Percentiles rank a stretch among this genome's conserved stretches.
Conservation (phyloP, 306 rosid species). For the Prunus mume region DNA sequence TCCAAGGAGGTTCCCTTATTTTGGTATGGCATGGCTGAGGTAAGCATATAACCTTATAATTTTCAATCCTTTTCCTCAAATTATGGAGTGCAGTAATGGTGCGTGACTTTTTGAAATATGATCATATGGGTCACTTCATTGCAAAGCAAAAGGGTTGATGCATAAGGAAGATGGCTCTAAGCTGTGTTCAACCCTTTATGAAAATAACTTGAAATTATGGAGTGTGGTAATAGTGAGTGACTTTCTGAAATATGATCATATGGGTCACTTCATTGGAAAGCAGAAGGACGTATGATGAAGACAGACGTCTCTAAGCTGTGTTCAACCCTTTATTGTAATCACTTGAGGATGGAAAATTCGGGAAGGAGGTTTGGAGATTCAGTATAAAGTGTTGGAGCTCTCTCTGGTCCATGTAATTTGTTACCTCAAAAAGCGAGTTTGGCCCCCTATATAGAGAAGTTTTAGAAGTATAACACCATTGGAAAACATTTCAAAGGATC, state of each 20-base stretch:
- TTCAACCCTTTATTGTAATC: not conserved
- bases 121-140: not conserved
- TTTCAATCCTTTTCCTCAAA: not conserved
- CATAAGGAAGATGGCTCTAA: not conserved
- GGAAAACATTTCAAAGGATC: not conserved
- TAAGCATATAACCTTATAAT: constrained; percentile 22
- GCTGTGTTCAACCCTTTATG: not conserved
- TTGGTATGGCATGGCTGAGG: constrained; percentile 99
- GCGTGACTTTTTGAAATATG: not conserved
- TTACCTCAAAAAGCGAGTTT: not conserved
- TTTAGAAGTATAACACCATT: not conserved
- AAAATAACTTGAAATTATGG: not conserved
- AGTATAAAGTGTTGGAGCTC: not conserved
- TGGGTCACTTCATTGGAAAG: not conserved
- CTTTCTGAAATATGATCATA: not conserved
- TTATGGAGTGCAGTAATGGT: not conserved
- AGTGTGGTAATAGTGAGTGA: not conserved
- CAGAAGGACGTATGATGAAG: not conserved
- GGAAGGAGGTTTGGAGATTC: not conserved
- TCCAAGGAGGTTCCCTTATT: constrained; percentile 71
- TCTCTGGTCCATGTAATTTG: not conserved
- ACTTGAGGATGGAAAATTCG: not conserved
- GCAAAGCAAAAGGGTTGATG: not conserved
- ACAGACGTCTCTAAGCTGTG: not conserved
- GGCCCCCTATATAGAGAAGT: not conserved